Evolutionary conservation across 495 filamentous ascomycete genomes (phyloP).

Genomic region (Lepidopterella palustris): DNA sequence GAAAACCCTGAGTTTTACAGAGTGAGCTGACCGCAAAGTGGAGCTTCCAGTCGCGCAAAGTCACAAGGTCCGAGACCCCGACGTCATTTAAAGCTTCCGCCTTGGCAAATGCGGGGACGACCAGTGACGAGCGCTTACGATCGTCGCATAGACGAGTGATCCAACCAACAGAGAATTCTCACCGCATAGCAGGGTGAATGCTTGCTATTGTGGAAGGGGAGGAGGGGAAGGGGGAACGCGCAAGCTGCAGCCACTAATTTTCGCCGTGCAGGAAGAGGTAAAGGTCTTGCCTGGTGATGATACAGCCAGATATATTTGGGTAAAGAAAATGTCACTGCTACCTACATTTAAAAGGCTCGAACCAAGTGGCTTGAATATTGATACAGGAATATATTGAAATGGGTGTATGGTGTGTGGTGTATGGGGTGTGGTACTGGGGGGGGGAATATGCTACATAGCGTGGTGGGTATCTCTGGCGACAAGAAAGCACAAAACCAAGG

Average conservation of each 20-base stretch:
- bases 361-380: too few relatives aligned
- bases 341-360: too few relatives aligned
- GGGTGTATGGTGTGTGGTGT: not conserved
- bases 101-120: not conserved
- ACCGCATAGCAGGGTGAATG: not conserved
- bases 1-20: not conserved
- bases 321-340: too few relatives aligned
- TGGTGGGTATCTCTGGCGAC: constrained; percentile 11
- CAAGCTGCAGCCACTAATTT: not conserved
- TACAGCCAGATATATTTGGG: too few relatives aligned
- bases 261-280: too few relatives aligned
- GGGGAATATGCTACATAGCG: not conserved
- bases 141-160: too few relatives aligned
- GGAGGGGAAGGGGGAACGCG: not conserved
- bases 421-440: not conserved
- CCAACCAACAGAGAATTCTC: too few relatives aligned
- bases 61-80: not conserved
- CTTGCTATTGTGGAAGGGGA: too few relatives aligned
- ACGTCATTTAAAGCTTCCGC: not conserved
- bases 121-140: too few relatives aligned
- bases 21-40: not conserved
- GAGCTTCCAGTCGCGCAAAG: not conserved
- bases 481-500: not conserved
- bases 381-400: too few relatives aligned
- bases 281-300: too few relatives aligned